Evolutionary conservation across 441 rosid species (phyloP), one percentile per base, ranked within the genome.

Genomic region (Flueggea neowawraea): DNA sequence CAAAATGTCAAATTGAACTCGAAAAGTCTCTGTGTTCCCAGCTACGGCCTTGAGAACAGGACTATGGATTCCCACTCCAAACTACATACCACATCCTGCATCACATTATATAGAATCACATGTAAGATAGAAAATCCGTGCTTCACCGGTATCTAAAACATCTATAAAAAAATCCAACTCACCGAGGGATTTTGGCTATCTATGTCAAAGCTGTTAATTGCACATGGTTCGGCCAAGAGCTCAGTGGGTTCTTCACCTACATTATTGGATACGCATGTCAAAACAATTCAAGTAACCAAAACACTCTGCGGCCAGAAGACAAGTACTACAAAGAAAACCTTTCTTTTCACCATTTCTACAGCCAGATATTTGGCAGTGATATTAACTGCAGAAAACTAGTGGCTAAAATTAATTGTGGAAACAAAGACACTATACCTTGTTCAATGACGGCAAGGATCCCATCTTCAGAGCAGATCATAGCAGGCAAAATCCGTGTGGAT

Each of bases 51-150:
- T 14, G 84, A 66, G 74, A 88, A 50, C 54, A 90, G 68, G 69
- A 82, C 96, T 65, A 90, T 58, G 31, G 94, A 81, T 81, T 93
- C 97, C 97, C 98, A 90, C 75, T 90, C 97, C 78, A 90, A 80
- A 80, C 96, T 75, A 60, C 97, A 93, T 58, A 90, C 74, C 55
- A 93, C 87, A 72, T 93, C 96, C 97, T 93, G 86, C 79, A 75
- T 15, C 32, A 57, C 39, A 65, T 47, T 16, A 55, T 2, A 17
- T 10, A 50, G 17, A 57, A 54, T 60, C 47, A 14, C 16, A 9
- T 39, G 45, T 43, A 43, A 43, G 45, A n/a, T n/a, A n/a, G 12
- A 43, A 43, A 11, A 43, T 11, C 8, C 12, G 3, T 1, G 45
- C 45, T 43, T 43, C 45, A 43, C 8, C 45, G 12, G 10, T 3